Evolutionary conservation across 2,329 filamentous ascomycete species (phyloP).

Genomic region (Taxawa tesnikishii): DNA sequence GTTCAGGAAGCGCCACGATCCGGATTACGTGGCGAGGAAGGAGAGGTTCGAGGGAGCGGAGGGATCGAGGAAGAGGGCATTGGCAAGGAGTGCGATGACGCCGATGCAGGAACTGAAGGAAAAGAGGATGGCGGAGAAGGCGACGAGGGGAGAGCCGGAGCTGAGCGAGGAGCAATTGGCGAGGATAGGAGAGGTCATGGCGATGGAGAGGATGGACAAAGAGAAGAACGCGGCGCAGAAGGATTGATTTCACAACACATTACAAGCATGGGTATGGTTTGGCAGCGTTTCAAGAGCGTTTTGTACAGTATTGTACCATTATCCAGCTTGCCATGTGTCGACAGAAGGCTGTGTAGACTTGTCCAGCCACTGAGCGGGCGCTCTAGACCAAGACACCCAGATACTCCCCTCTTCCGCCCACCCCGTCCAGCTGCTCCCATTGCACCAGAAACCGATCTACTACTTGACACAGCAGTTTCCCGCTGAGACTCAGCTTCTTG

Average conservation of each 20-base stretch:
- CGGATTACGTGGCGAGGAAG: slow-evolving; percentile 57
- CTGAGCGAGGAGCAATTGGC: slow-evolving; percentile 25
- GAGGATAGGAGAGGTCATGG: slow-evolving; percentile 29
- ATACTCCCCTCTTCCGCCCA: slow-evolving; percentile 29
- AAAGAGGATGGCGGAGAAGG: slow-evolving; percentile 24
- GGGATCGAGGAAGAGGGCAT: slow-evolving; percentile 30
- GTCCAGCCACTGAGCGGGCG: too few relatives aligned
- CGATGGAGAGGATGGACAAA: slow-evolving; percentile 6
- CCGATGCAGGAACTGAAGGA: slow-evolving; percentile 32
- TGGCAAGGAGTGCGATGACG: slow-evolving; percentile 29
- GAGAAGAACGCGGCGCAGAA: slow-evolving; percentile 1
- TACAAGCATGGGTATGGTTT: too few relatives aligned
- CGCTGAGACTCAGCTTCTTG: slow-evolving; percentile 70
- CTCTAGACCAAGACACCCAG: slow-evolving; percentile 22
- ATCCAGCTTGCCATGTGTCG: too few relatives aligned
- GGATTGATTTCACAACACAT: too few relatives aligned
- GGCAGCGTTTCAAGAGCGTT: too few relatives aligned
- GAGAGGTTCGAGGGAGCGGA: slow-evolving; percentile 45
- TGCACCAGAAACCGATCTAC: slow-evolving; percentile 76
- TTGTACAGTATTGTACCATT: too few relatives aligned
- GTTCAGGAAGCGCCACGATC: slow-evolving; percentile 70
- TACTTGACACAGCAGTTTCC: slow-evolving; percentile 57
- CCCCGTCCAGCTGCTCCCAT: slow-evolving; percentile 50
- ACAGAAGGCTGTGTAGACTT: too few relatives aligned
- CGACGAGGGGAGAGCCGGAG: slow-evolving; percentile 21